Conservation (phyloP, 441 rosid genomes). For the Pelargonium myrrhifolium region DNA sequence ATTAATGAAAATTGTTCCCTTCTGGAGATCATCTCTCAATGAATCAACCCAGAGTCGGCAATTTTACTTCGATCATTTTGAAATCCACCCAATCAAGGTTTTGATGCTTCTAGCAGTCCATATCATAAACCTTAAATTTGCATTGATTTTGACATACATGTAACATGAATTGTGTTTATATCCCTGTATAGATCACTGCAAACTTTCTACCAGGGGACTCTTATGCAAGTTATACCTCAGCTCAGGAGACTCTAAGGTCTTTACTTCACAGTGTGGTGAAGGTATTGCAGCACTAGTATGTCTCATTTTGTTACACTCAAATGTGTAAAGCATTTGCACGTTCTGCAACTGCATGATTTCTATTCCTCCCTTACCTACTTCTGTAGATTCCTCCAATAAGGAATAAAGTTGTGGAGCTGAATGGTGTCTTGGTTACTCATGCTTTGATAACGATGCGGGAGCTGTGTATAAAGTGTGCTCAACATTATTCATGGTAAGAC, state of each 20-base stretch:
- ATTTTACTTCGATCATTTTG: constrained; percentile 90
- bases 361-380: constrained; percentile 14
- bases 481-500: constrained; percentile 87
- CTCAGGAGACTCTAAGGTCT: constrained; percentile 86
- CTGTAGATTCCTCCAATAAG: constrained; percentile 73
- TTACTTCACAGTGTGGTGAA: constrained; percentile 89
- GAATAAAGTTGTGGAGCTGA: constrained; percentile 86
- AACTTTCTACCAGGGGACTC: constrained; percentile 85
- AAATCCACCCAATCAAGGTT: constrained; percentile 95
- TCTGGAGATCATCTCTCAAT: constrained; percentile 85
- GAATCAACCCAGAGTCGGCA: constrained; percentile 63
- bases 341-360: constrained; percentile 9
- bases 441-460: constrained; percentile 83
- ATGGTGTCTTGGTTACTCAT: constrained; percentile 87
- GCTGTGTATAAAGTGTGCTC: constrained; percentile 63
- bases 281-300: constrained; percentile 34
- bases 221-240: constrained; percentile 80
- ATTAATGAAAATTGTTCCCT: constrained; percentile 73
- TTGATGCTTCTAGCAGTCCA: constrained; percentile 18
- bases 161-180: constrained; percentile 19
- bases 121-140: neutral
- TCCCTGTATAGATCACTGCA: constrained; percentile 48
- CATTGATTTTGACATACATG: constrained; percentile 6
- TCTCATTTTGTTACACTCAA: constrained; percentile 6
- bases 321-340: constrained; percentile 9